Evolutionary conservation across 1,284 basidiomycete species (phyloP), one percentile per base, ranked within the genome.

Genomic region (Papiliotrema nemorosa): DNA sequence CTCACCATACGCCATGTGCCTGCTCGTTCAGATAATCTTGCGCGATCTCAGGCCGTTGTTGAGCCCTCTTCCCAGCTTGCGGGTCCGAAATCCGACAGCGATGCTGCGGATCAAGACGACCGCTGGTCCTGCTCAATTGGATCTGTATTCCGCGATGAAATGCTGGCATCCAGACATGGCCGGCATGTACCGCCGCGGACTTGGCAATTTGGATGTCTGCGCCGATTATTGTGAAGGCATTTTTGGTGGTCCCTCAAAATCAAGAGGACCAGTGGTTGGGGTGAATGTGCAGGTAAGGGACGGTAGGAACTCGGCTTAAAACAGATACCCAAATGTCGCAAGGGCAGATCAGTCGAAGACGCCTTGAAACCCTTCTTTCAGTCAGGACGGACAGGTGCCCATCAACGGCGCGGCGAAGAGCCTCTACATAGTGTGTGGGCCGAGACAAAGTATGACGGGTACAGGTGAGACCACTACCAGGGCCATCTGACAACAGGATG

Each of bases 371-470:
- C 75, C 24, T 79, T 87, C 38, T 49, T 63, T 12, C 59, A 54
- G 5, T 48, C 42, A 20, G 24, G 14, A 21, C 36, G 38, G 25
- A 31, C 40, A 10, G 42, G 35, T 1, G 53, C 69, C 1, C 75
- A 66, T 42, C 75, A 31, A 31, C 29, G 29, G 7, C 29, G 29
- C 7, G 9, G 29, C 29, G 29, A 7, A 7, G 29, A 31, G 29
- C 7, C 29, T 7, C 29, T 14, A 7, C 7, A 7, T 14, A 7
- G 29, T 31, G 9, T 90, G 2, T 91, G 85, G 82, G 87, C 84
- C 0, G 90, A 94, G 74, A 88, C 83, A 1, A 93, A 94, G 70
- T 90, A 91, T 67, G 90, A 93, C 55, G 90, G 90, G 5, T 90
- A 92, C 69, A 79, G 89, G 64, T 87, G 49, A 47, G 67, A 7